A percentile compares a stretch with the other conserved stretches of the same genome.
phyloP scores from a whole-genome alignment of 148 eudicot species.

The Hydrangea macrophylla region DNA sequence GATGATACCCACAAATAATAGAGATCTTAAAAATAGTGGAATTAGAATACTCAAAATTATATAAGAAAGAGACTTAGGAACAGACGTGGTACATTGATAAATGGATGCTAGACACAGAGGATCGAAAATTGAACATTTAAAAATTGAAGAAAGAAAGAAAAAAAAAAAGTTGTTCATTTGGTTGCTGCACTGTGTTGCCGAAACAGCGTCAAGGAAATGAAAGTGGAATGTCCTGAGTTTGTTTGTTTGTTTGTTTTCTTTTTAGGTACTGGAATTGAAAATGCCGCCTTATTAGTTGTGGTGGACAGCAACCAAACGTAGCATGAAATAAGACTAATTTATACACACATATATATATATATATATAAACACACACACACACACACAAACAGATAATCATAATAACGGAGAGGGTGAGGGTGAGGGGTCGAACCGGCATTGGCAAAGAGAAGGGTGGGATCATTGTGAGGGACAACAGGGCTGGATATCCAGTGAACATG shows the following conservation, averaged over 20 bases:
- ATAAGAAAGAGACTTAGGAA: neutral
- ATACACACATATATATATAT: neutral
- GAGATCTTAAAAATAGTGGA: neutral
- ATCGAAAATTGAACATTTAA: no score
- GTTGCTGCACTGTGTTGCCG: no score
- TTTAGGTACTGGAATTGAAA: no score
- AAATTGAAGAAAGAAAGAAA: neutral
- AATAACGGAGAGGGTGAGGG: neutral
- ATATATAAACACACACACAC: neutral
- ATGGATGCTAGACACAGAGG: no score
- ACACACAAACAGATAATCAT: neutral
- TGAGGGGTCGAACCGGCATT: constrained; percentile 70
- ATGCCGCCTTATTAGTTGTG: no score
- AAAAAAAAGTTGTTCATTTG: no score
- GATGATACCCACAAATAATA: neutral
- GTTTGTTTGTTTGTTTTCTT: no score
- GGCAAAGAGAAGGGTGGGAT: constrained; percentile 90
- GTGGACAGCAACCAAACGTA: no score
- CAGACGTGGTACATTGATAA: no score
- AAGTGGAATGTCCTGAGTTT: no score
- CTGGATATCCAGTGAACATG: constrained; percentile 81
- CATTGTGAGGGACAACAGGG: constrained; percentile 91
- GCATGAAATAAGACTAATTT: neutral
- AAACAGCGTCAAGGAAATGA: no score
- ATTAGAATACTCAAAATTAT: neutral